phyloP scores from a whole-genome alignment of 345 rosid species.

The Brassica juncea region DNA sequence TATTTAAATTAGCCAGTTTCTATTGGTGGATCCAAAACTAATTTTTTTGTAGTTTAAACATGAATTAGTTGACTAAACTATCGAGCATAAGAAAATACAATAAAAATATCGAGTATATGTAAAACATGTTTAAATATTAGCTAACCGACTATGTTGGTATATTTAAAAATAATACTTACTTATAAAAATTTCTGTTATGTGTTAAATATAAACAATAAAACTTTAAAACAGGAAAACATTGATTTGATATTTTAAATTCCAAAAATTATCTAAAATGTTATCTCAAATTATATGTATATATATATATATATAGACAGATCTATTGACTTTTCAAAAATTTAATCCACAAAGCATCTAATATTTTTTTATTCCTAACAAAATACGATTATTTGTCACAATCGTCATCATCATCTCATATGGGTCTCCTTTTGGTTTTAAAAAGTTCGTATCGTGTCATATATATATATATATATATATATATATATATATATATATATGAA shows the following conservation, averaged over 20 bases:
- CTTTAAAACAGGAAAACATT: neutral
- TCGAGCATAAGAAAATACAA: neutral
- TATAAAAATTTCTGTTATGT: neutral
- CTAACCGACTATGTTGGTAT: neutral
- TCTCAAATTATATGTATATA: neutral
- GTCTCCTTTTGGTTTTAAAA: constrained; percentile 23
- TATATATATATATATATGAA: neutral
- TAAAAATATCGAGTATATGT: neutral
- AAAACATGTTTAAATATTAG: neutral
- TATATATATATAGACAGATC: neutral
- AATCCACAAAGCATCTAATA: constrained; percentile 27
- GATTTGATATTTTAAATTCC: neutral
- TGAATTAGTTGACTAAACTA: neutral
- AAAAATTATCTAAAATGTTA: neutral
- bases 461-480: neutral
- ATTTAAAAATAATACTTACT: neutral
- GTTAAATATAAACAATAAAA: neutral
- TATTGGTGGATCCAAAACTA: neutral
- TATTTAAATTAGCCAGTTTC: neutral
- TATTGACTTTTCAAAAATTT: constrained; percentile 19
- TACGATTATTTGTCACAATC: constrained; percentile 36
- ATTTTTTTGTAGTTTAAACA: neutral
- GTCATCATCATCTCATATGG: constrained; percentile 41
- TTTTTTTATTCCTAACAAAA: neutral
- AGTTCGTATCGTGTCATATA: constrained; percentile 28